Conservation (phyloP, 352 stramenopile species). For the Phytophthora uliginosa region DNA sequence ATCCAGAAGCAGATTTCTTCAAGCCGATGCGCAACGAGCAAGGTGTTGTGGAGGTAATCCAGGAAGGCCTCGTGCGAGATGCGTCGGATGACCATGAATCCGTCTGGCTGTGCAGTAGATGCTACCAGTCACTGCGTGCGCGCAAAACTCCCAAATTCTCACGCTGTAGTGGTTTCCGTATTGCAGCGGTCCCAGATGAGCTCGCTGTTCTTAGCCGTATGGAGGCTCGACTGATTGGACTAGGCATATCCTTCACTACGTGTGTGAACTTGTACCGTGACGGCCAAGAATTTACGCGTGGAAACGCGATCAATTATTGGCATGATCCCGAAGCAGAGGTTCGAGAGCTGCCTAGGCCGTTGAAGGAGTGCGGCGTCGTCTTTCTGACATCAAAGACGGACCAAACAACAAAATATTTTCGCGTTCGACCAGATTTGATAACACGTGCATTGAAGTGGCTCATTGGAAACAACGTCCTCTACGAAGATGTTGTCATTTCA, state of each 20-base stretch:
- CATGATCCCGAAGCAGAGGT: not conserved
- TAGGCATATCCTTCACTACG: constrained; percentile 16
- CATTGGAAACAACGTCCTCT: constrained; percentile 9
- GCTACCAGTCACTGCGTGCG: too few relatives aligned
- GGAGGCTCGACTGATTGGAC: constrained; percentile 11
- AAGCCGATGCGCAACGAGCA: too few relatives aligned
- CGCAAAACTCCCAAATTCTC: too few relatives aligned
- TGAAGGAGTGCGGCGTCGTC: not conserved
- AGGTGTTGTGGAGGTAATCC: too few relatives aligned
- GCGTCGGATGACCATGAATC: too few relatives aligned
- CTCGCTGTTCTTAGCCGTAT: constrained; percentile 12
- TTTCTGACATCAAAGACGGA: not conserved
- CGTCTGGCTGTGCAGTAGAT: too few relatives aligned
- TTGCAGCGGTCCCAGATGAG: not conserved
- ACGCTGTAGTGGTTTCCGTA: constrained; percentile 8
- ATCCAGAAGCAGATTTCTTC: too few relatives aligned
- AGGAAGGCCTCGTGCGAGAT: too few relatives aligned
- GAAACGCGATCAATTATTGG: constrained; percentile 8
- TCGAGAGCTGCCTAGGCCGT: not conserved
- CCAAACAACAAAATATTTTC: not conserved
- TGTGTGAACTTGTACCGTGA: constrained; percentile 12
- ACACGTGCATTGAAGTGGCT: constrained; percentile 2
- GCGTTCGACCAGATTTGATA: constrained; percentile 9
- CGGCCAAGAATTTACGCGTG: too few relatives aligned
- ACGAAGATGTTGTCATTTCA: not conserved